Evolutionary conservation across 192 early-diverging fungal species (phyloP).

Genomic region (Anaeromyces robustus): DNA sequence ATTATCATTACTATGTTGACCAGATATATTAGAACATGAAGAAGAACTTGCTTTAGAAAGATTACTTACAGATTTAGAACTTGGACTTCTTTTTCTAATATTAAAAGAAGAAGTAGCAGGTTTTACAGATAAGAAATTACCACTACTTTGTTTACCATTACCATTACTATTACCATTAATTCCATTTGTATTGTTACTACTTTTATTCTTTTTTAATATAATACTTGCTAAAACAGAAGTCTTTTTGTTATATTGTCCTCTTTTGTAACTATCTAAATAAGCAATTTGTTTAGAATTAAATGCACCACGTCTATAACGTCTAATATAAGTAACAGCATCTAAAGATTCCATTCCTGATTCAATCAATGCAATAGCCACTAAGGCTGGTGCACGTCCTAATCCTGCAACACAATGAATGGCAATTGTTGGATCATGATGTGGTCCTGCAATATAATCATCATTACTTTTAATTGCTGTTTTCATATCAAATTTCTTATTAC

Average conservation of each 20-base stretch:
- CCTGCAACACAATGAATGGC: conserved; percentile 70
- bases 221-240: not conserved
- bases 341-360: conserved; percentile 63
- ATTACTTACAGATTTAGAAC: not conserved
- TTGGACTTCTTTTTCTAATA: not conserved
- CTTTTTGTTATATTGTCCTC: conserved; percentile 1
- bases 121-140: not conserved
- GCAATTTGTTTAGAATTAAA: conserved; percentile 57
- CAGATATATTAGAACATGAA: not conserved
- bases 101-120: not conserved
- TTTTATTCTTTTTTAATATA: not conserved
- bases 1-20: not conserved
- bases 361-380: conserved; percentile 66
- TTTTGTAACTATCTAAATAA: conserved; percentile 22
- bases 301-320: conserved; percentile 54
- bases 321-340: conserved; percentile 57
- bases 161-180: too few relatives aligned
- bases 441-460: not conserved
- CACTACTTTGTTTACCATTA: not conserved
- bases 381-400: conserved; percentile 36
- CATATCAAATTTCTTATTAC: conserved; percentile 3
- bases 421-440: conserved; percentile 13
- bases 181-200: too few relatives aligned
- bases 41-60: not conserved
- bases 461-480: not conserved